These are phyloP conservation scores for Umbelopsis isabellina DNA, from an alignment of 192 early-diverging fungal genomes.

Conservation along the genomic window DNA sequence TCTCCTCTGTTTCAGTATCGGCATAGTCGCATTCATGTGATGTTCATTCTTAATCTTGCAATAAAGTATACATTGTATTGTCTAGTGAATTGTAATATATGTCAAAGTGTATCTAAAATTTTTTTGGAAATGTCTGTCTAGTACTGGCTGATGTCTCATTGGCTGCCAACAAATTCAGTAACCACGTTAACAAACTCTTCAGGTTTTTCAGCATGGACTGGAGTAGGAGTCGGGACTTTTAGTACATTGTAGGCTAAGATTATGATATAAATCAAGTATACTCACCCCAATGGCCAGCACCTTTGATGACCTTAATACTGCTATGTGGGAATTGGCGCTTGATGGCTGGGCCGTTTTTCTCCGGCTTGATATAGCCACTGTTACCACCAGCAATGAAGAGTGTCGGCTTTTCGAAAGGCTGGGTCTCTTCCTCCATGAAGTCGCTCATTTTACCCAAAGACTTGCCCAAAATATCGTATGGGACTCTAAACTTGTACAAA, in stretches of 20 bases:
- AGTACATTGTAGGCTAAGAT: background rate
- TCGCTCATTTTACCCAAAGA: constrained; percentile 54
- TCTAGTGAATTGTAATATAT: no score
- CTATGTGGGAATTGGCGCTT: constrained; percentile 72
- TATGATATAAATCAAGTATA: constrained; percentile 1
- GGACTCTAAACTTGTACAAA: constrained; percentile 71
- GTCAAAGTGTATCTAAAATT: no score
- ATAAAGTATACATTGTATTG: no score
- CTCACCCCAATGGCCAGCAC: constrained; percentile 89
- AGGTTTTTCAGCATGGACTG: constrained; percentile 75
- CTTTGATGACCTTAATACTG: constrained; percentile 65
- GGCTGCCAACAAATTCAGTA: constrained; percentile 45
- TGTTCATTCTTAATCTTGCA: no score
- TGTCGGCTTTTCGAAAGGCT: constrained; percentile 61
- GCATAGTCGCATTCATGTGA: no score
- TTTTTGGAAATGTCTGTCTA: no score
- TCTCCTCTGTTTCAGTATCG: no score
- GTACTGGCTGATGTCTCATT: background rate
- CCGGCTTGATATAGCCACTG: constrained; percentile 67
- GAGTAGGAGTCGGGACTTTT: background rate
- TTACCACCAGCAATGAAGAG: constrained; percentile 83
- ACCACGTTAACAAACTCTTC: constrained; percentile 64
- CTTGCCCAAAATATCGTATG: constrained; percentile 67
- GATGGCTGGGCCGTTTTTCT: constrained; percentile 57
- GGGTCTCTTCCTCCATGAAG: constrained; percentile 48